Base-by-base conservation (phyloP, 352 stramenopile genomes). In the Hyphochytrium catenoides region DNA sequence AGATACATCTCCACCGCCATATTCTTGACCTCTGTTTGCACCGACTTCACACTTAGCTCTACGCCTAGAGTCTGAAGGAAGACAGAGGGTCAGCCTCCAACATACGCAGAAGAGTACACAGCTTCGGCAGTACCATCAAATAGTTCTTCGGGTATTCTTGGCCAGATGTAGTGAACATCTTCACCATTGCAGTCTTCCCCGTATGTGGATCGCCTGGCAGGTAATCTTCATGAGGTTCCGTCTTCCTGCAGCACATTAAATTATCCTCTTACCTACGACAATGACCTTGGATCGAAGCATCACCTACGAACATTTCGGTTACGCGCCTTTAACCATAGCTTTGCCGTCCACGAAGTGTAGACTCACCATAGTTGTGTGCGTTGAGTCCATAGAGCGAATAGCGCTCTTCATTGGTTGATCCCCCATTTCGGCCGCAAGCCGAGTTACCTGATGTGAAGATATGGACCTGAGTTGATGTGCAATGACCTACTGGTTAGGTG, bases 91-190 rank as follows among this genome's bases (percentile, higher is more conserved):
- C 8, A n/a, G n/a, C 20, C 14, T n/a, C 3, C 12, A 26, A 16
- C 3, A 47, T 18, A 19, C 25, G 17, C 20, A 12, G 19, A 22
- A 31, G 23, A 16, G 7, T 6, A 2, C 26, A 8, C 33, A 25
- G n/a, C 1, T 6, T 1, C 17, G 15, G n/a, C 30, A 31, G 26
- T 34, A 77, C 68, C 79, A 93, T 94, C 28, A 91, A 55, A 52
- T 94, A 94, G 49, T 91, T 92, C 49, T 92, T 92, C 0, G 76
- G 77, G 44, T 89, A 93, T 36, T 85, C 73, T 42, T 88, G 68
- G 2, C 76, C 74, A 37, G 56, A 74, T 45, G 64, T 87, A 50
- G 84, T 84, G 45, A 91, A 73, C 47, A 88, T 74, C 38, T 91
- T 74, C 14, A 86, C 46, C 26, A 93, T 31, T 4, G 77, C 75